Percentiles rank a stretch among this genome's conserved stretches.
Conservation (phyloP, 306 rosid species). For the Sicyos baderoa region DNA sequence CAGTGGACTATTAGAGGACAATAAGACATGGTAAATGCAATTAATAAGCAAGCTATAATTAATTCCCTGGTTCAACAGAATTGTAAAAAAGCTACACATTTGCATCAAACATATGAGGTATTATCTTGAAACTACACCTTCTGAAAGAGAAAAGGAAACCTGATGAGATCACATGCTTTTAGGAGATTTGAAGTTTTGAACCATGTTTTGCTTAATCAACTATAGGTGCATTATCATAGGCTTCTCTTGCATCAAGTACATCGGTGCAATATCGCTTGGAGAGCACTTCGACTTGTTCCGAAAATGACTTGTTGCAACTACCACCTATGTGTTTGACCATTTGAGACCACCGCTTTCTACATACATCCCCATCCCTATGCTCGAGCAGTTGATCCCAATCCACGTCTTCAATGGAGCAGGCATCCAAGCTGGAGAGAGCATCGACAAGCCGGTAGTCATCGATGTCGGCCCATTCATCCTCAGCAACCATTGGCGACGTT, state of each 20-base stretch:
- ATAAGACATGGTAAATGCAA: neutral
- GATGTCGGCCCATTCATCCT: slow-evolving; percentile 53
- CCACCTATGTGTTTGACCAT: slow-evolving; percentile 58
- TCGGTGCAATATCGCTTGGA: slow-evolving; percentile 47
- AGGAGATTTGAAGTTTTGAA: neutral
- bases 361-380: slow-evolving; percentile 55
- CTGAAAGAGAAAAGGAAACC: neutral
- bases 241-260: slow-evolving; percentile 49
- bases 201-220: slow-evolving; percentile 22
- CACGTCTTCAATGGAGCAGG: slow-evolving; percentile 58
- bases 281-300: slow-evolving; percentile 64
- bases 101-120: neutral
- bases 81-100: neutral
- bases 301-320: slow-evolving; percentile 41
- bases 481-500: slow-evolving; percentile 47
- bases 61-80: neutral
- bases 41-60: neutral
- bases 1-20: neutral
- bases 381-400: slow-evolving; percentile 74
- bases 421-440: slow-evolving; percentile 56
- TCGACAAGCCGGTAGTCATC: slow-evolving; percentile 61
- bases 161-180: neutral
- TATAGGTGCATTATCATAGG: slow-evolving; percentile 39
- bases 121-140: neutral
- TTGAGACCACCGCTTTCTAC: slow-evolving; percentile 70